Conservation (phyloP, 495 filamentous ascomycete species). For the Trichocladium uniseriatum region DNA sequence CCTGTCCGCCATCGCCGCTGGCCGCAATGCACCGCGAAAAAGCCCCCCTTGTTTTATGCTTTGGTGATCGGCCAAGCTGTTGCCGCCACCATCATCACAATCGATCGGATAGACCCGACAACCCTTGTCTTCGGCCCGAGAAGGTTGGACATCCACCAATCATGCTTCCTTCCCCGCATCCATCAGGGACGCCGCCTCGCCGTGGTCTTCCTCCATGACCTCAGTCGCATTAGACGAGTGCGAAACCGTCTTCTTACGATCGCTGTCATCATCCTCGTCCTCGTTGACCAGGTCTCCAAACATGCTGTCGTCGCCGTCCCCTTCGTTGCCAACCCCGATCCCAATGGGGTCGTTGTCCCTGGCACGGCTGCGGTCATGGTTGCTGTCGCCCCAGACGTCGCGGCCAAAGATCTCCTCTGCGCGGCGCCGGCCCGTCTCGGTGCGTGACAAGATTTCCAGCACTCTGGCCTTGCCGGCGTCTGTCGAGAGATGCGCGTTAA, state of each 20-base stretch:
- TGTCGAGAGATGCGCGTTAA: conserved; percentile 22
- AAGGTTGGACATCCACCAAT: conserved; percentile 3
- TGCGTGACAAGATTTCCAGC: conserved; percentile 31
- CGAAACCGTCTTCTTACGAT: conserved; percentile 1
- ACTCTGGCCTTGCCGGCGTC: conserved; percentile 26
- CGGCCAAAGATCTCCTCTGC: conserved; percentile 35
- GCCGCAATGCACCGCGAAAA: conserved; percentile 9
- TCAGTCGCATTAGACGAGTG: background rate
- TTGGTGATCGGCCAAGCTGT: too few species aligned
- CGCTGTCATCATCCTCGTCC: conserved; percentile 38
- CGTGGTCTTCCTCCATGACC: conserved; percentile 3
- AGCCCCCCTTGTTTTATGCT: conserved; percentile 2
- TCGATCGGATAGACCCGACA: too few species aligned
- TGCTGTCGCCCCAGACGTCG: conserved; percentile 27
- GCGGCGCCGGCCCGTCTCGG: conserved; percentile 30
- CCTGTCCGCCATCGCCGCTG: background rate
- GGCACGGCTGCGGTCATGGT: background rate
- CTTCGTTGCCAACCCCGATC: conserved; percentile 30
- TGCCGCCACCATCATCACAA: too few species aligned
- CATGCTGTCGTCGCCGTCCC: conserved; percentile 42
- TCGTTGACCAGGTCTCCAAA: conserved; percentile 44
- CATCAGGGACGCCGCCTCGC: conserved; percentile 12
- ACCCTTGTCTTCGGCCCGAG: too few species aligned
- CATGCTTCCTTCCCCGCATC: conserved; percentile 7
- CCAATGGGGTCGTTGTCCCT: conserved; percentile 25